Evolutionary conservation across 176 grass and related monocot species (phyloP).

Genomic region (Aegilops speltoides): DNA sequence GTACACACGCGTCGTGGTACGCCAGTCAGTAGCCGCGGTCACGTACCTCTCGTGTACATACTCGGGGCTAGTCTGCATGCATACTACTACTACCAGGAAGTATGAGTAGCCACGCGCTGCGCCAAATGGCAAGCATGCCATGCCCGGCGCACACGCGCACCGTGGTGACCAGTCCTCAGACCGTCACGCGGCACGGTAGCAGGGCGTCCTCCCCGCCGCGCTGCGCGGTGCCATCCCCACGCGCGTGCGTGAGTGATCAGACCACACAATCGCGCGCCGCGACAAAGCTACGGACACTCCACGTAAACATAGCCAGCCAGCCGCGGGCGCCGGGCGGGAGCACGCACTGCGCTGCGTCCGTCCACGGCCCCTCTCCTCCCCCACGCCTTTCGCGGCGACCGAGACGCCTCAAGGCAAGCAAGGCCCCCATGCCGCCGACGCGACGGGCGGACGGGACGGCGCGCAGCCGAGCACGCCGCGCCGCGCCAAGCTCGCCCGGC

Average conservation of each 20-base stretch:
- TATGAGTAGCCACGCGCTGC: not conserved
- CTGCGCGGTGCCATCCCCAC: not conserved
- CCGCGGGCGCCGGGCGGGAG: not conserved
- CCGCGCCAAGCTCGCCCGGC: not conserved
- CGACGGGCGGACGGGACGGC: constrained; percentile 5
- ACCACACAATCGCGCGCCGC: not conserved
- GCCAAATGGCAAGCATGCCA: not conserved
- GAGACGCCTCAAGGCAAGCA: not conserved
- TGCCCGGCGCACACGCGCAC: not conserved
- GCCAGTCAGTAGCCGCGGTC: not conserved
- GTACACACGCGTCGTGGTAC: not conserved
- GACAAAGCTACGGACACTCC: not conserved
- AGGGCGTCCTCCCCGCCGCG: not conserved
- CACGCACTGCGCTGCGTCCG: not conserved
- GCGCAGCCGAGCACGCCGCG: not conserved
- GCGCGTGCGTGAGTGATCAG: not conserved
- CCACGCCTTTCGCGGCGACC: constrained; percentile 22
- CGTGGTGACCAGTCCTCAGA: not conserved
- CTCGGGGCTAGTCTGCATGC: too few species aligned
- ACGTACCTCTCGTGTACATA: not conserved
- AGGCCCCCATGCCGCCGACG: not conserved
- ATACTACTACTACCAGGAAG: too few species aligned
- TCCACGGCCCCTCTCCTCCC: not conserved
- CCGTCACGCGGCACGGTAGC: not conserved
- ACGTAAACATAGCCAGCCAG: not conserved